Evolutionary conservation across 2,329 filamentous ascomycete species (phyloP).

Genomic region (Diaporthe ampelina): DNA sequence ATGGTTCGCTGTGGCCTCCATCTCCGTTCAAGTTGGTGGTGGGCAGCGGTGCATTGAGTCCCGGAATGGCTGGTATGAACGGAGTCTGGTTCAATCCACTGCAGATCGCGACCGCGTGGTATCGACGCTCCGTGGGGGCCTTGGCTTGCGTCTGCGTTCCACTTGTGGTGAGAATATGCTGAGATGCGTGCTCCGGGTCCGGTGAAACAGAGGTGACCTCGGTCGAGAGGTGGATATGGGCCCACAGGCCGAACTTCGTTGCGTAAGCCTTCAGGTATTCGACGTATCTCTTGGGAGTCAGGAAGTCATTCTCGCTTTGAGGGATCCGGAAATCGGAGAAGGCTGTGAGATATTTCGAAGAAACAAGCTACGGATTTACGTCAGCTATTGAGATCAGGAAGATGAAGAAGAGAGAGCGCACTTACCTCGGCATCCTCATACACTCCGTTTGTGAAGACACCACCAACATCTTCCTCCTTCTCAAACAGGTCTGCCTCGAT

Average conservation of each 20-base stretch:
- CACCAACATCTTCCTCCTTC: conserved; percentile 55
- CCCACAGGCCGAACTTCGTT: conserved; percentile 51
- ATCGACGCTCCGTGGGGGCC: not conserved
- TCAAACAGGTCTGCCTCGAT: conserved; percentile 60
- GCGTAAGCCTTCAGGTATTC: conserved; percentile 54
- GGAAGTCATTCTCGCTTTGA: conserved; percentile 53
- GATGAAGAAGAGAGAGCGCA: not conserved
- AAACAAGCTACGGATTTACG: conserved; percentile 51
- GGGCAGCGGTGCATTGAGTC: not conserved
- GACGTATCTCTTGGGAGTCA: conserved; percentile 51
- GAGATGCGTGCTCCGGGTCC: not conserved
- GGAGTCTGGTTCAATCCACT: conserved; percentile 54
- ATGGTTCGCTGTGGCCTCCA: not conserved
- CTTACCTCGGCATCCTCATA: conserved; percentile 60
- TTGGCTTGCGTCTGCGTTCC: not conserved
- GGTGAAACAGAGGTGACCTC: conserved; percentile 44
- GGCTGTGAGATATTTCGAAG: conserved; percentile 59
- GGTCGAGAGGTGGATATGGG: conserved; percentile 51
- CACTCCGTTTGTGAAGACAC: conserved; percentile 57
- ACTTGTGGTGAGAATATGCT: conserved; percentile 3
- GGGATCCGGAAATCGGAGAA: conserved; percentile 60
- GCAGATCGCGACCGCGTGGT: conserved; percentile 56
- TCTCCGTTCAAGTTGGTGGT: not conserved
- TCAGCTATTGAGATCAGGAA: not conserved
- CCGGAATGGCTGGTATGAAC: conserved; percentile 49